phyloP scores from a whole-genome alignment of 495 filamentous ascomycete genomes.

The Penicillium cinerascens region DNA sequence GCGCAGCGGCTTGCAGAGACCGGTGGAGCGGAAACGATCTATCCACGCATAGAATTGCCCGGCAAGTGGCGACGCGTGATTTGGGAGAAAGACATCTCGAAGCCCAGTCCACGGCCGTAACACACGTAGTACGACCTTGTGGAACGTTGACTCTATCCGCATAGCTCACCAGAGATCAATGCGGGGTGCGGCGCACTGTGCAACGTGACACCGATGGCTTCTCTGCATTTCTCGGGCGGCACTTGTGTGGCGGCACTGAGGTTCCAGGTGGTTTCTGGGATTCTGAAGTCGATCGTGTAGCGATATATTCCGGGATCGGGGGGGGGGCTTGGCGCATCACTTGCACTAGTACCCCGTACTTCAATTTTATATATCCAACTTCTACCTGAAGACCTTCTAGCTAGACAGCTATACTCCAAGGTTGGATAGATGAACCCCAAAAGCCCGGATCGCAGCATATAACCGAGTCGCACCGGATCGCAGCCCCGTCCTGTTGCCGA shows the following conservation, averaged over 20 bases:
- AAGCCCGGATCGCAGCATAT: background rate
- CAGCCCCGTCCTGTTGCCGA: slow-evolving; percentile 10
- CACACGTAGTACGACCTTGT: background rate
- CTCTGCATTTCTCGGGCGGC: background rate
- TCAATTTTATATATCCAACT: no score
- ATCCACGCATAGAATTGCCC: background rate
- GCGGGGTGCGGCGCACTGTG: background rate
- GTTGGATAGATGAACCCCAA: background rate
- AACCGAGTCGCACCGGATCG: slow-evolving; percentile 5
- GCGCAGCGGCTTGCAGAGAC: background rate
- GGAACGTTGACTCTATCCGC: background rate
- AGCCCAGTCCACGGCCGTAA: background rate
- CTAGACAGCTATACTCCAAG: no score
- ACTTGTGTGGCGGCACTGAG: background rate
- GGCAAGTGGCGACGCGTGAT: background rate
- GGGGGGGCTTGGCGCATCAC: background rate
- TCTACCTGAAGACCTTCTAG: no score
- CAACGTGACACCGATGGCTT: background rate
- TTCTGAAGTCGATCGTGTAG: background rate
- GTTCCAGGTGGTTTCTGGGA: no score
- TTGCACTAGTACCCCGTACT: background rate
- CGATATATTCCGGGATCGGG: background rate
- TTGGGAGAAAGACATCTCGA: background rate
- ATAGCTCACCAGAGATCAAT: background rate
- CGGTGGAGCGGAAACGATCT: background rate